Base-by-base conservation (phyloP, 805 yeast genomes). In the Jamesozyma jinghongensis region DNA sequence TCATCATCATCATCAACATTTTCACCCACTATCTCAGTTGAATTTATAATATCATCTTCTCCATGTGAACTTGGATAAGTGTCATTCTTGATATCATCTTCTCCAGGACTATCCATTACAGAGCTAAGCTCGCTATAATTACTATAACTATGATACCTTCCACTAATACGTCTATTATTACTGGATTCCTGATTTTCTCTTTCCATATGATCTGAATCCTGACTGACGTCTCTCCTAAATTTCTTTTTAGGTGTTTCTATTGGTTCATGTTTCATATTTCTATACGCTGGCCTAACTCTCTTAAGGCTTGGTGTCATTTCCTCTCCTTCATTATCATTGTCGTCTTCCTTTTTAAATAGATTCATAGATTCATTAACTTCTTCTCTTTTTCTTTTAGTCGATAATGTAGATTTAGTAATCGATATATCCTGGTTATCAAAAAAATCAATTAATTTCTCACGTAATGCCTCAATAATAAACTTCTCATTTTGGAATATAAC, bases 401-500 rank as follows among this genome's bases (percentile, higher is more conserved):
- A 17, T 14, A 33, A 29, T 11, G 31, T 11, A 11, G 42, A 22
- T 33, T 40, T 39, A 14, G 18, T 22, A 10, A 32, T 34, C 3
- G 38, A 39, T n/a, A 44, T 14, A 20, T 45, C 48, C 35, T 45
- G 48, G 8, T 17, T 38, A 17, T 73, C 68, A 52, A 73, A 85
- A 42, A 73, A 69, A 1, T 58, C 56, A 0, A 54, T 50, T 14
- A 88, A 51, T n/a, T 66, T 57, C n/a, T 67, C 73, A 40, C 75
- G 67, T 4, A 90, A 47, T 1, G 63, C 61, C 27, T 79, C 82
- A 4, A 82, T 49, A 1, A 88, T 56, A n/a, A 63, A 57, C 3
- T 61, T 56, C 57, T 88, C 97, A 45, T 77, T 68, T 43, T 80
- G 86, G 2, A 87, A 55, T 51, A 84, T 55, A 2, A 88, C 69